Evolutionary conservation across 192 early-diverging fungal species (phyloP).

Genomic region (Backusella sp.): DNA sequence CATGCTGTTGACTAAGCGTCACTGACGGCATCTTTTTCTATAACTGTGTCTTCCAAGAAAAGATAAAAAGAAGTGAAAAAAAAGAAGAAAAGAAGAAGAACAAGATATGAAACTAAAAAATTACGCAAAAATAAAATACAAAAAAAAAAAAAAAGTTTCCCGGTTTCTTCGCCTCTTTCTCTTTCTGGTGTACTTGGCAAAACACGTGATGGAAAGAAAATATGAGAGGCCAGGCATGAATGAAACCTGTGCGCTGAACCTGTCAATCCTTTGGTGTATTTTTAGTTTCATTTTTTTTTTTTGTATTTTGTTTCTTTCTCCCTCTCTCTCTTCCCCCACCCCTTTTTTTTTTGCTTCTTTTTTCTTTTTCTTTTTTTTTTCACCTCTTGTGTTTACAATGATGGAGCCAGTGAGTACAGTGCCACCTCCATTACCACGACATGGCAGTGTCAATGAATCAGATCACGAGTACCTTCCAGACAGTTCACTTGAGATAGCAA

Average conservation of each 20-base stretch:
- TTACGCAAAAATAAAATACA: background rate
- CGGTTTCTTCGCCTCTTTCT: background rate
- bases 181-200: background rate
- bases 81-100: background rate
- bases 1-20: constrained; percentile 2
- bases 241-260: background rate
- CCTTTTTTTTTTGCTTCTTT: background rate
- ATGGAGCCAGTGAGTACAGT: background rate
- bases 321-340: background rate
- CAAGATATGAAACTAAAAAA: background rate
- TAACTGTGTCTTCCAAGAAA: background rate
- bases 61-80: background rate
- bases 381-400: background rate
- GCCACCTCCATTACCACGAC: background rate
- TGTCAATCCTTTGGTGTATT: background rate
- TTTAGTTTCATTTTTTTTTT: background rate
- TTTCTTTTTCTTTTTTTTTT: background rate
- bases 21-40: background rate
- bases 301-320: background rate
- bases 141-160: background rate
- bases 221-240: background rate
- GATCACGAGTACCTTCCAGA: constrained; percentile 12
- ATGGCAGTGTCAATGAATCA: background rate
- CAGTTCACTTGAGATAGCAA: constrained; percentile 11
- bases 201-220: background rate